A percentile compares a stretch with the other conserved stretches of the same genome.
These are phyloP conservation scores for Diaporthe eres DNA, from an alignment of 2,329 filamentous ascomycete genomes.

Conservation along the genomic window DNA sequence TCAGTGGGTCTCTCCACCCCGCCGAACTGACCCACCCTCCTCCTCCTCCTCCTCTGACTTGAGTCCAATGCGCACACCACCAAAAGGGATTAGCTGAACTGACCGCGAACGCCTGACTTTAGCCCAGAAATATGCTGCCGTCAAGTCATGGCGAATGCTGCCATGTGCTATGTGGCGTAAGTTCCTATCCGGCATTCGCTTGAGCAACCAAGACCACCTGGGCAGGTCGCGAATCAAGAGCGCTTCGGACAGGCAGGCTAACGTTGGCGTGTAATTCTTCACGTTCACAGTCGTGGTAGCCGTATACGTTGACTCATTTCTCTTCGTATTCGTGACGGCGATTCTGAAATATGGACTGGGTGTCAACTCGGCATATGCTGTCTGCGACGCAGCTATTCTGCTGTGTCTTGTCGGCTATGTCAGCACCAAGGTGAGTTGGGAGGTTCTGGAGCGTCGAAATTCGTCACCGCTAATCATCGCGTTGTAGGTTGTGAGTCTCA, in stretches of 20 bases:
- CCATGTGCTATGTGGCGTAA: slow-evolving; percentile 61
- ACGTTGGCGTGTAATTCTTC: not conserved
- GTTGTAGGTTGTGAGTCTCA: slow-evolving; percentile 17
- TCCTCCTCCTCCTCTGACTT: not conserved
- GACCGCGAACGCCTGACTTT: slow-evolving; percentile 14
- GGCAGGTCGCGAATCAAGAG: not conserved
- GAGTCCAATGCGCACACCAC: not conserved
- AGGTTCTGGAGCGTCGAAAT: slow-evolving; percentile 18
- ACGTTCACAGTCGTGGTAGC: slow-evolving; percentile 66
- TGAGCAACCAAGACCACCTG: not conserved
- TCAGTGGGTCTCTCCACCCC: slow-evolving; percentile 36
- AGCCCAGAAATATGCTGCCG: slow-evolving; percentile 55
- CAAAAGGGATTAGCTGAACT: slow-evolving; percentile 4
- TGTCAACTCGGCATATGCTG: slow-evolving; percentile 61
- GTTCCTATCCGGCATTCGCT: slow-evolving; percentile 42
- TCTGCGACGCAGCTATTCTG: slow-evolving; percentile 72
- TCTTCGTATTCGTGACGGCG: slow-evolving; percentile 71
- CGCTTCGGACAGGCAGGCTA: not conserved
- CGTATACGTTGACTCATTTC: slow-evolving; percentile 72
- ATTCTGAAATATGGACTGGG: slow-evolving; percentile 71
- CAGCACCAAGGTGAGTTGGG: slow-evolving; percentile 68
- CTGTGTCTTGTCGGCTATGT: slow-evolving; percentile 74
- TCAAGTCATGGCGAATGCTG: slow-evolving; percentile 57
- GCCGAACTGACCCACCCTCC: not conserved
- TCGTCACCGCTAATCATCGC: not conserved